Evolutionary conservation across 1,139 yeast species (phyloP), one percentile per base, ranked within the genome.

Genomic region (Suhomyces panamericanus): DNA sequence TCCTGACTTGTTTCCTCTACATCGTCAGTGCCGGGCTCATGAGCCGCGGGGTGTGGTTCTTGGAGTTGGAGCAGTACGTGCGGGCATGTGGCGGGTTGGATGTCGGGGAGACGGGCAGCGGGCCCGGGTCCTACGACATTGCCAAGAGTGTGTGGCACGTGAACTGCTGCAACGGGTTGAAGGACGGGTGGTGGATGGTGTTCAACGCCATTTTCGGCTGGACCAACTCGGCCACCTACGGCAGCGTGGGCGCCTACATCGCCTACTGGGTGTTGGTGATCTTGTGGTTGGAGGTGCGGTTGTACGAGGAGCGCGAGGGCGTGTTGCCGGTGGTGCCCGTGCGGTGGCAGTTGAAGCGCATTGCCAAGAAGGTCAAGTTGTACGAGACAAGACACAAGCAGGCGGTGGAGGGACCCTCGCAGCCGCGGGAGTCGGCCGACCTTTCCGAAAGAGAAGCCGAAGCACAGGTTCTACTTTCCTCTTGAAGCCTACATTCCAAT

Each of bases 181-280:
- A 70, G 50, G 77, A 72, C 28, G 78, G 73, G 46, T 77, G 78
- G 35, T 73, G 78, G 78, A 72, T 73, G 77, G 61, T 73, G 16
- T 62, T 69, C 44, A 73, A 75, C 16, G 78, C 78, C 6, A 56
- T 73, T 32, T 64, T 73, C 42, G 78, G 78, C 11, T 73, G 78
- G 78, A 73, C 78, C 5, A 74, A 74, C 53, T 70, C 76, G 38
- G 79, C 79, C 9, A 73, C 78, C 1, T 71, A 71, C 51, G 77
- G 77, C 10, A 70, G 77, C 54, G 75, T 73, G 1, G 54, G 60
- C 3, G 62, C 71, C 33, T 73, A 73, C 53, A 63, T 62, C 35
- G 42, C 59, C 2, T 73, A 73, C 50, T 73, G 78, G 78, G 11
- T 59, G 2, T 58, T 57, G n/a, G 58, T 71, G 0, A 61, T 62